Evolutionary conservation across 2,329 filamentous ascomycete genomes (phyloP).

Genomic region (Fusarium poae): DNA sequence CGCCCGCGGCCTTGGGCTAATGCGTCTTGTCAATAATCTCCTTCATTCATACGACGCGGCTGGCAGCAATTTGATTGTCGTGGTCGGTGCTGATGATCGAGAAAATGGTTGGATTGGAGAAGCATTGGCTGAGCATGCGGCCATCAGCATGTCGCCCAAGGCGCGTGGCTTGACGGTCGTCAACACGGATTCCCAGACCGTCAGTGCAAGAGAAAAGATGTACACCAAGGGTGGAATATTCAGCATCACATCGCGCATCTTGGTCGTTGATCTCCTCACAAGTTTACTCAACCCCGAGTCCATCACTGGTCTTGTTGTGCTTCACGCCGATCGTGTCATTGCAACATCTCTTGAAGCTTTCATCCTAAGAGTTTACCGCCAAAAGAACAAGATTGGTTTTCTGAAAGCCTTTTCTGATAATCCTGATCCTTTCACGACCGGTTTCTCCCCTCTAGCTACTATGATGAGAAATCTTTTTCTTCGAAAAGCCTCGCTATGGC

Average conservation of each 20-base stretch:
- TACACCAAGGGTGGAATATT: conserved; percentile 91
- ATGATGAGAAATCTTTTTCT: conserved; percentile 94
- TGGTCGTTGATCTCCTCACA: conserved; percentile 95
- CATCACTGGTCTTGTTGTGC: conserved; percentile 86
- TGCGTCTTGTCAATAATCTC: conserved; percentile 94
- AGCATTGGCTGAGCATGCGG: conserved; percentile 93
- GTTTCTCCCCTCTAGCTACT: conserved; percentile 87
- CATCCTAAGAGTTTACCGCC: conserved; percentile 91
- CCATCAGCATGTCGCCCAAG: conserved; percentile 84
- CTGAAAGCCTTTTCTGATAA: conserved; percentile 96
- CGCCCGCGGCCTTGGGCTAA: conserved; percentile 89
- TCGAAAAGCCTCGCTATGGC: conserved; percentile 89
- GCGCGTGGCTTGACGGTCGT: conserved; percentile 90
- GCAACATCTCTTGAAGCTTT: conserved; percentile 95
- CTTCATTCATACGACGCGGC: conserved; percentile 97
- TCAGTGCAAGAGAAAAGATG: conserved; percentile 89
- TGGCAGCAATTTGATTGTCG: conserved; percentile 89
- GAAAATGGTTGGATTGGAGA: conserved; percentile 99
- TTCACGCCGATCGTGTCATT: conserved; percentile 89
- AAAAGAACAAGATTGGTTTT: conserved; percentile 94
- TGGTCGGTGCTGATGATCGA: conserved; percentile 89
- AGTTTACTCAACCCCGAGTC: conserved; percentile 82
- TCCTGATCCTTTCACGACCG: conserved; percentile 88
- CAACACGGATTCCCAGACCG: conserved; percentile 93
- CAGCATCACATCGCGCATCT: conserved; percentile 93